Percentiles rank a stretch among this genome's conserved stretches.
Conservation (phyloP, 495 filamentous ascomycete genomes). For the Neurospora discreta region DNA sequence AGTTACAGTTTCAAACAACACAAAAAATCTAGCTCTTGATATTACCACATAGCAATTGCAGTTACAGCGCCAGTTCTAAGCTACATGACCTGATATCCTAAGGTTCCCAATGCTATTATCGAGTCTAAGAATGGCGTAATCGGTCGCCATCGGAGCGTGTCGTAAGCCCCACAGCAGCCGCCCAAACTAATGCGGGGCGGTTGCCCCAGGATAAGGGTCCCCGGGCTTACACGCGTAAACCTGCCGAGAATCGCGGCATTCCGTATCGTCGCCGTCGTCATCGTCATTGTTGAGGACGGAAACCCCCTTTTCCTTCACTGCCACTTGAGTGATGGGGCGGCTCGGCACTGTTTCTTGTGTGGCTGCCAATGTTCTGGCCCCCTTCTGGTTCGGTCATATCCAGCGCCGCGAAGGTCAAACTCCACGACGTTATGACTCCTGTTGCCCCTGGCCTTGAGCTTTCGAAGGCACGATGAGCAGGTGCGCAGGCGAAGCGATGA, state of each 20-base stretch:
- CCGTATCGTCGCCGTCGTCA: neutral
- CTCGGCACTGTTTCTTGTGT: neutral
- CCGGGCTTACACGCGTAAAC: neutral
- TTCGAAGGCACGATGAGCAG: neutral
- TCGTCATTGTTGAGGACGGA: neutral
- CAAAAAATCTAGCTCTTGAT: neutral
- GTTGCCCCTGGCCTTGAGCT: neutral
- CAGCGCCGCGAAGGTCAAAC: slow-evolving; percentile 5
- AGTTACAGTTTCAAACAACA: neutral
- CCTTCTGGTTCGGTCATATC: neutral
- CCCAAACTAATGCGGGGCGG: slow-evolving; percentile 10
- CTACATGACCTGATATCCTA: neutral
- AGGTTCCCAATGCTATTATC: neutral
- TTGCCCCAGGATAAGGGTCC: slow-evolving; percentile 1
- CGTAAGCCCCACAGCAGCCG: slow-evolving; percentile 7
- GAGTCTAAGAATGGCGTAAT: slow-evolving; percentile 19
- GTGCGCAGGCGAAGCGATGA: neutral
- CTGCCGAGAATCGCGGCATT: too few relatives aligned
- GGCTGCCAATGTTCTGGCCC: neutral
- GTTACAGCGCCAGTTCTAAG: neutral
- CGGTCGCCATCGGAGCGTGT: slow-evolving; percentile 15
- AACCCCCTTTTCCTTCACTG: neutral
- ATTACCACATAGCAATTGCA: neutral
- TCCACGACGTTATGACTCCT: neutral
- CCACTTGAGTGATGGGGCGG: neutral